Evolutionary conservation across 75 land plant genomes (phyloP).

Genomic region (Pinus tabuliformis): DNA sequence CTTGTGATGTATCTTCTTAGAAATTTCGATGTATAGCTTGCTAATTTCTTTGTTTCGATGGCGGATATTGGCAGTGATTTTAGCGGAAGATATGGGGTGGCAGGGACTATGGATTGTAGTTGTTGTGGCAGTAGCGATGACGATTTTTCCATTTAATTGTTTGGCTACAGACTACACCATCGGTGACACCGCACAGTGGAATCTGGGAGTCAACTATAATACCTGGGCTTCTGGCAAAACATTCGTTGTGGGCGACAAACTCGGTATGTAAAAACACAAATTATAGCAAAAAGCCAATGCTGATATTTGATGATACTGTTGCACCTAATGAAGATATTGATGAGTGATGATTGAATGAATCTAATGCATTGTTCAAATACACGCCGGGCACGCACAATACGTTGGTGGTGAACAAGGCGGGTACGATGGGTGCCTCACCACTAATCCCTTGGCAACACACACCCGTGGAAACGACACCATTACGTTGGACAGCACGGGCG

Average conservation of each 20-base stretch:
- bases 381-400: background rate
- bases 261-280: background rate
- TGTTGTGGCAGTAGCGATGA: no score
- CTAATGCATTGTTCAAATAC: slow-evolving; percentile 6
- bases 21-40: no score
- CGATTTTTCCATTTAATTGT: no score
- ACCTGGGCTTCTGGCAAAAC: background rate
- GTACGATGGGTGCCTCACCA: background rate
- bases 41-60: no score
- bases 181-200: background rate
- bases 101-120: no score
- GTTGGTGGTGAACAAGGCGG: slow-evolving; percentile 5
- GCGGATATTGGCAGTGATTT: no score
- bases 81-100: no score
- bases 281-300: background rate
- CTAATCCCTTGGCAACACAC: background rate
- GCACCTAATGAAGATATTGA: background rate
- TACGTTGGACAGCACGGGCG: background rate
- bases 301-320: background rate
- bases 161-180: background rate
- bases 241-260: background rate
- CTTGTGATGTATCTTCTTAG: no score
- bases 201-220: background rate
- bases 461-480: background rate
- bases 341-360: background rate